Evolutionary conservation across 2,329 filamentous ascomycete species (phyloP), one percentile per base, ranked within the genome.

Genomic region (Sporothrix curviconia): DNA sequence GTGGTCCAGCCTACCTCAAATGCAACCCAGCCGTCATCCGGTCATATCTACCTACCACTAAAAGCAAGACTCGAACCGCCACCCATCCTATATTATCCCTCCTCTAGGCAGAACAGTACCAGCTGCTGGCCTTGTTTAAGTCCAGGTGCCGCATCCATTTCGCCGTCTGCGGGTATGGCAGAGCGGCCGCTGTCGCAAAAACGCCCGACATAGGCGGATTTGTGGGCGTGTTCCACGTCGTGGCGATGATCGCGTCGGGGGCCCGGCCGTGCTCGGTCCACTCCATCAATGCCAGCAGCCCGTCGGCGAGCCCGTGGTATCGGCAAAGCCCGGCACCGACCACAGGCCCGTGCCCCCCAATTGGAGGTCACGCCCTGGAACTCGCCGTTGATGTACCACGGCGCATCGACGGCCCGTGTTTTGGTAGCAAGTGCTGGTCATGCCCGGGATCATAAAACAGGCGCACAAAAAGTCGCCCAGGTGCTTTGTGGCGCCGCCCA

Each of bases 361-460:
- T n/a, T n/a, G n/a, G 3, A 36, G 9, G 9, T 60, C 60, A n/a
- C n/a, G 15, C 66, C 67, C 56, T 71, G 70, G 24, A 59, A 64
- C 1, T 67, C 65, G 15, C 64, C 68, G 11, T 65, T 72, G 34
- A 77, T 67, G 42, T 72, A 70, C 71, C 72, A 76, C 12, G 75
- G 74, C 14, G 73, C 72, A 52, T 70, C 66, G n/a, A 69, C 68
- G 3, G 60, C 51, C 7, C 70, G n/a, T n/a, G n/a, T n/a, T 68
- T 57, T 60, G 37, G 19, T 61, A 57, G 62, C 79, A 82, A n/a
- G 65, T 82, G 79, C 11, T 67, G 68, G n/a, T n/a, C 76, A 81
- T 78, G 0, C 80, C 80, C 0, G 78, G 78, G n/a, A 83, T 72
- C 19, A 69, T 70, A 63, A 82, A 82, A n/a, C n/a, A n/a, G 62